A percentile compares a stretch with the other conserved stretches of the same genome.
Evolutionary conservation across 2,329 filamentous ascomycete genomes (phyloP).

Genomic region (Penicillium corylophilum): DNA sequence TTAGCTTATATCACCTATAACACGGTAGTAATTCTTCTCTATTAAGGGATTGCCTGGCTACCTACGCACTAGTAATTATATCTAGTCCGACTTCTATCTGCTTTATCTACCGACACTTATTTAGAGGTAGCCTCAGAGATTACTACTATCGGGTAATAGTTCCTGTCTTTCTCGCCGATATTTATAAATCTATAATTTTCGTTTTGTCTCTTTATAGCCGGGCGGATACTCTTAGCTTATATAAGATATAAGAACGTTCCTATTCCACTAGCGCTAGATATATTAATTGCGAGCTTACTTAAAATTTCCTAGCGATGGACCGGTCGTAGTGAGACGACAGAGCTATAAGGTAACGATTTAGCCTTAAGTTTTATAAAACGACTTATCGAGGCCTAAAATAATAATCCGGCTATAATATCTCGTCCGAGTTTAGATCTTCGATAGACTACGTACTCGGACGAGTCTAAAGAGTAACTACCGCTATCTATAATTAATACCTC

Average conservation of each 20-base stretch:
- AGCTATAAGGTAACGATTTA: conserved; percentile 9
- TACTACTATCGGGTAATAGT: conserved; percentile 43
- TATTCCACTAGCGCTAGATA: conserved; percentile 33
- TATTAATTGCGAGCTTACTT: conserved; percentile 32
- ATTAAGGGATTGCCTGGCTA: conserved; percentile 49
- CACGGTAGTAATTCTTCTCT: conserved; percentile 50
- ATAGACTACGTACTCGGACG: conserved; percentile 20
- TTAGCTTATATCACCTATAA: conserved; percentile 53
- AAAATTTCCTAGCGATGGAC: conserved; percentile 44
- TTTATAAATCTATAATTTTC: conserved; percentile 41
- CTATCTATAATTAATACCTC: no score
- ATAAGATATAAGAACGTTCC: conserved; percentile 31
- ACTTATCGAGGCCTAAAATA: conserved; percentile 13
- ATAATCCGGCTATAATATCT: background rate
- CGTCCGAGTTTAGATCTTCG: conserved; percentile 18
- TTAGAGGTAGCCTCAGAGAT: conserved; percentile 49
- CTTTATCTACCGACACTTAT: conserved; percentile 52
- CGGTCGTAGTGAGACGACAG: conserved; percentile 19
- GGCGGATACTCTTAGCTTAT: conserved; percentile 43
- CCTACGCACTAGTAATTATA: conserved; percentile 30
- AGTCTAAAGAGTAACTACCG: no score
- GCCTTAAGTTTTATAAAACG: conserved; percentile 21
- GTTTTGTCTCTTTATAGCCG: conserved; percentile 50
- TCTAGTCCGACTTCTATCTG: conserved; percentile 43
- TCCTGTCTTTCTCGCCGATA: conserved; percentile 37